A percentile compares a stretch with the other conserved stretches of the same genome.
Conservation (phyloP, 805 yeast genomes). For the Schwanniomyces sp. region DNA sequence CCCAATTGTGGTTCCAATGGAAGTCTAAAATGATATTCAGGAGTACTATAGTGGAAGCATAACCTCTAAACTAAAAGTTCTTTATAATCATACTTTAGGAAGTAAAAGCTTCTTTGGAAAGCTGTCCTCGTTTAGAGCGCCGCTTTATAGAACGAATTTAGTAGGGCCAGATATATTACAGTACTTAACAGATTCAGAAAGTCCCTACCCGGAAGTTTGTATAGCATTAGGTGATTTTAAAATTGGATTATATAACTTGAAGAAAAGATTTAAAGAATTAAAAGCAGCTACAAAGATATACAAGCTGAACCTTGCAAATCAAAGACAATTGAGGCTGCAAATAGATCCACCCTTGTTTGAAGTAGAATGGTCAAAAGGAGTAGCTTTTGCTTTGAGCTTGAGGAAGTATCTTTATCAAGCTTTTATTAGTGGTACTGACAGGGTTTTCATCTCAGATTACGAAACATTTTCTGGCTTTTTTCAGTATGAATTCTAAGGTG, state of each 20-base stretch:
- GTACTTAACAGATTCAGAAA: too few species aligned
- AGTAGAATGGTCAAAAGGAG: slow-evolving; percentile 1
- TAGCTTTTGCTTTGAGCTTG: slow-evolving; percentile 1
- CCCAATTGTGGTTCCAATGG: too few species aligned
- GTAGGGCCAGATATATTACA: too few species aligned
- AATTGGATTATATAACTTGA: neutral
- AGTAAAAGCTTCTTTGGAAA: too few species aligned
- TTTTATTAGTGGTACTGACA: slow-evolving; percentile 3
- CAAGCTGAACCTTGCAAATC: neutral
- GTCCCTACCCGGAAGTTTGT: too few species aligned
- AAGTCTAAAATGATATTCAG: too few species aligned
- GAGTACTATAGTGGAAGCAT: too few species aligned
- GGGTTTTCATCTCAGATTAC: slow-evolving; percentile 1
- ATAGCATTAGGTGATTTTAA: neutral
- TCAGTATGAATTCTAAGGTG: neutral
- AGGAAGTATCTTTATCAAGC: slow-evolving; percentile 4
- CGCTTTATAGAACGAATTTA: too few species aligned
- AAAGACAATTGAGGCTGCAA: neutral
- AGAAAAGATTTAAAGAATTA: neutral
- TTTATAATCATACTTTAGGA: too few species aligned
- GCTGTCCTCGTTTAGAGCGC: too few species aligned
- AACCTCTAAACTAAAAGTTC: too few species aligned
- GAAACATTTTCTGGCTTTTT: slow-evolving; percentile 5
- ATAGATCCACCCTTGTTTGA: too few species aligned
- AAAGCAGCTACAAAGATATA: neutral